Evolutionary conservation across 441 rosid genomes (phyloP).

Genomic region (Croton setiger): DNA sequence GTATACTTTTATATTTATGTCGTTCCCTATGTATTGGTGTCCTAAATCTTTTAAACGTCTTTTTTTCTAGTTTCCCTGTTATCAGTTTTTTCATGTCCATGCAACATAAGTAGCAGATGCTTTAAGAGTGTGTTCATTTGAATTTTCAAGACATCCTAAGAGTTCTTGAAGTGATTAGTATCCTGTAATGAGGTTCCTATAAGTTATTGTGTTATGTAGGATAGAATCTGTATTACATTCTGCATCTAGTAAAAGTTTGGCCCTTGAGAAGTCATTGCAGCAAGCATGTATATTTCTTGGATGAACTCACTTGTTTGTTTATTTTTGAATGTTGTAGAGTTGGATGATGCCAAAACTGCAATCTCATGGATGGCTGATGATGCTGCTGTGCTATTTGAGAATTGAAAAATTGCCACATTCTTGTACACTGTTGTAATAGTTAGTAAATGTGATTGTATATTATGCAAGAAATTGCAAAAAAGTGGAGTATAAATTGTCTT

Average conservation of each 20-base stretch:
- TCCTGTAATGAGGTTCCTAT: too few species aligned
- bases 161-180: not conserved
- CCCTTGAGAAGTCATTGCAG: too few species aligned
- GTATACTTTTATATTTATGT: too few species aligned
- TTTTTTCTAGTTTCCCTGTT: too few species aligned
- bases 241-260: too few species aligned
- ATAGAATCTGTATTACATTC: too few species aligned
- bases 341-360: conserved; percentile 10
- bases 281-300: not conserved
- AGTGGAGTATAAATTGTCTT: too few species aligned
- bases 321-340: conserved; percentile 25
- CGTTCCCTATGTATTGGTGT: too few species aligned
- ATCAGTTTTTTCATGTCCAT: too few species aligned
- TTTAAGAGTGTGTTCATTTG: not conserved
- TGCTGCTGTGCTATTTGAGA: conserved; percentile 24
- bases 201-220: too few species aligned
- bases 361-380: conserved; percentile 20
- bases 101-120: not conserved
- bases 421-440: not conserved
- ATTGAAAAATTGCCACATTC: conserved; percentile 14
- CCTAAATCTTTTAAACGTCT: too few species aligned
- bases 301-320: not conserved
- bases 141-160: not conserved
- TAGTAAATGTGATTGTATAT: not conserved
- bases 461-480: too few species aligned